Base-by-base conservation (phyloP, 257 asterid species). In the Forsythia viridissima region DNA sequence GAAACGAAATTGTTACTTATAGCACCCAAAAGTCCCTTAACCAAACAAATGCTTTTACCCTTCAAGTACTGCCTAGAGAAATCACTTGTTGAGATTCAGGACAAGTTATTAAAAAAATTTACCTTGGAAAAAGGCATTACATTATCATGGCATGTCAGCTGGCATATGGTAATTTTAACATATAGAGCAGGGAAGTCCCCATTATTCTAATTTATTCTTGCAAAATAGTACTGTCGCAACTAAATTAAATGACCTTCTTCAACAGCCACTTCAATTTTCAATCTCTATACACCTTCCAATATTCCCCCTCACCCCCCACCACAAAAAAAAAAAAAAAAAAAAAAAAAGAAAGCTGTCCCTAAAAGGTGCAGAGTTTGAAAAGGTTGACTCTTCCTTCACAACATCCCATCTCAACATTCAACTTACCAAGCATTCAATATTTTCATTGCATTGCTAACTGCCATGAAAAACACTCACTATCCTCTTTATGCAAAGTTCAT, bases 141-240 rank as follows among this genome's bases (percentile, higher is more conserved):
- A 40, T 63, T 37, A 71, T 42, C 55, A 5, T 71, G 6, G 36
- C 21, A 40, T 36, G 21, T 20, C 67, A 8, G 65, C 65, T 59
- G 67, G 37, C 37, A n/a, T 57, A 57, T 71, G 46, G 46, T 63
- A 36, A 40, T 42, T n/a, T 5, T 5, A 34, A 30, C 80, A 52
- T 44, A 38, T 11, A 8, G 37, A 77, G 46, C 38, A 46, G 36
- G 39, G 63, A 46, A n/a, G 39, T 59, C 72, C 63, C 74, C 78
- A 55, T n/a, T 24, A 81, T 73, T 71, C 71, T 82, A 70, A 38
- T 72, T 30, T 30, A 72, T 6, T 71, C 72, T 72, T 34, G 69
- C 71, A 52, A 76, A 63, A 71, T 12, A 21, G 38, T 71, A 37
- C 76, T 63, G 65, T 48, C 39, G 55, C n/a, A 42, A 63, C 80